Evolutionary conservation across 192 early-diverging fungal genomes (phyloP).

Genomic region (Coemansia javaensis): DNA sequence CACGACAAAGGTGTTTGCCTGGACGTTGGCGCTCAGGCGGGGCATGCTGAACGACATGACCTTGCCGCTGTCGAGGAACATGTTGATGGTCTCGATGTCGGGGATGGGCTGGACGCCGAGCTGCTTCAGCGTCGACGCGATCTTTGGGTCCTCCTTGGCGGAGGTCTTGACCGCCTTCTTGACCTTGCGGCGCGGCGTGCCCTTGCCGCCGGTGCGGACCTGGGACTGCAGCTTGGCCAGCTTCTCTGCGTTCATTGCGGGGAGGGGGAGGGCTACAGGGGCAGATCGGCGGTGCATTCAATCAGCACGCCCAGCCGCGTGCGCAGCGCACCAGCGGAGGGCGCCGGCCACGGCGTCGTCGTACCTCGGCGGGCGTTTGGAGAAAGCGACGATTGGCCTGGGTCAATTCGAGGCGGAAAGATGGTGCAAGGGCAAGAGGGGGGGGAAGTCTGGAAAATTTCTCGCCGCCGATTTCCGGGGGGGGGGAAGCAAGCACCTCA

Average conservation of each 20-base stretch:
- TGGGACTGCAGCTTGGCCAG: constrained; percentile 88
- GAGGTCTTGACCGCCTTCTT: constrained; percentile 51
- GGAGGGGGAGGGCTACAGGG: too few species aligned
- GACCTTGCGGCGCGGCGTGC: constrained; percentile 95
- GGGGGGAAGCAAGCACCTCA: too few species aligned
- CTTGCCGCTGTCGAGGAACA: constrained; percentile 92
- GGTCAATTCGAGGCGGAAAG: too few species aligned
- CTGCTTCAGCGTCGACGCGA: constrained; percentile 85
- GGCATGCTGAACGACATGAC: constrained; percentile 88
- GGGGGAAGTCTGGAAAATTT: too few species aligned
- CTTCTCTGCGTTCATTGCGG: constrained; percentile 81
- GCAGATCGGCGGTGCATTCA: neutral
- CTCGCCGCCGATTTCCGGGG: too few species aligned
- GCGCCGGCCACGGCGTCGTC: too few species aligned
- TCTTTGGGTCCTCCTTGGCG: constrained; percentile 91
- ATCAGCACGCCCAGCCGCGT: too few species aligned
- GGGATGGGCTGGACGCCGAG: constrained; percentile 80
- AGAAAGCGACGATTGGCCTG: too few species aligned
- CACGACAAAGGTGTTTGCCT: constrained; percentile 94
- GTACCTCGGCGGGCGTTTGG: too few species aligned
- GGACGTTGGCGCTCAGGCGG: constrained; percentile 73
- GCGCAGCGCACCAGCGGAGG: too few species aligned
- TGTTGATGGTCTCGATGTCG: constrained; percentile 96
- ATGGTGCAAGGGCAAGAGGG: too few species aligned
- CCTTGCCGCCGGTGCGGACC: constrained; percentile 85